These are phyloP conservation scores for Candida succiphila DNA, from an alignment of 805 yeast genomes.

Conservation along the genomic window DNA sequence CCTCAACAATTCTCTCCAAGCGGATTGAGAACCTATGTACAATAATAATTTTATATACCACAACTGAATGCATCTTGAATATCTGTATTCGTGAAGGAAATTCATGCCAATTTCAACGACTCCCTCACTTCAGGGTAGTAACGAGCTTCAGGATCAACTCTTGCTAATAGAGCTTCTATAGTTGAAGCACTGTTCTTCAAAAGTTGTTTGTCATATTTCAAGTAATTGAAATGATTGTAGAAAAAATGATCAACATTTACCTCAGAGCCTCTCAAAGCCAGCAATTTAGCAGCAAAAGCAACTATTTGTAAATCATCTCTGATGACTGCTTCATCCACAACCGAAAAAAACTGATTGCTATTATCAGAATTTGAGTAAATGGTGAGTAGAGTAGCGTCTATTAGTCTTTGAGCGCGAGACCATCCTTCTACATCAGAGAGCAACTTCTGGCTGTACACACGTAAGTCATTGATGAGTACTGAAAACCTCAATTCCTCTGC, in stretches of 20 bases:
- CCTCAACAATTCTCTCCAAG: slow-evolving; percentile 49
- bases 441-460: no score
- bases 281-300: slow-evolving; percentile 4
- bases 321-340: slow-evolving; percentile 1
- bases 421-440: no score
- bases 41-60: not conserved
- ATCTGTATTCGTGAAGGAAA: not conserved
- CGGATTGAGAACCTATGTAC: slow-evolving; percentile 6
- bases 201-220: not conserved
- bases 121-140: not conserved
- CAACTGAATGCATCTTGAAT: not conserved
- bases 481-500: no score
- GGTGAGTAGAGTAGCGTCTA: slow-evolving; percentile 2
- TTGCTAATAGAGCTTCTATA: slow-evolving; percentile 1
- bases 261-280: not conserved
- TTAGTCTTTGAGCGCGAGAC: no score
- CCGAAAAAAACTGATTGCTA: not conserved
- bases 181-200: not conserved
- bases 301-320: slow-evolving; percentile 3
- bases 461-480: no score
- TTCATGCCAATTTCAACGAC: not conserved
- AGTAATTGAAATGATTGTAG: slow-evolving; percentile 1
- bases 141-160: not conserved
- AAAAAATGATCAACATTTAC: slow-evolving; percentile 2
- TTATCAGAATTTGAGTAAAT: slow-evolving; percentile 4